Evolutionary conservation across 495 filamentous ascomycete genomes (phyloP).

Genomic region (Penicillium egyptiacum): DNA sequence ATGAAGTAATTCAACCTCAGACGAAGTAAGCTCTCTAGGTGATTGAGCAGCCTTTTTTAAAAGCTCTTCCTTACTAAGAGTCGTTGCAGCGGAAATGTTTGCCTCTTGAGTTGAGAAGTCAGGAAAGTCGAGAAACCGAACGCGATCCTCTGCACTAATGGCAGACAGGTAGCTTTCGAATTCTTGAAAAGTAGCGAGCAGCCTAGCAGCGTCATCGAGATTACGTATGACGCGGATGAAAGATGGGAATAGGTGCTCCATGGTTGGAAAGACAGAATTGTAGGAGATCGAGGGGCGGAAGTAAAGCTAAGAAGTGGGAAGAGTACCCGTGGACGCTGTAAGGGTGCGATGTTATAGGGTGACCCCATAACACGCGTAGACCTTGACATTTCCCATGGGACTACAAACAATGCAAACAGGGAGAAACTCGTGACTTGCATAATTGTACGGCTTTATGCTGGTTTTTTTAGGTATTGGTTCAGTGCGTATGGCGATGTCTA

Average conservation of each 20-base stretch:
- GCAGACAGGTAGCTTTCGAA: slow-evolving; percentile 5
- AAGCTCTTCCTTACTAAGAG: slow-evolving; percentile 2
- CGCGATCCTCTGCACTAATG: slow-evolving; percentile 4
- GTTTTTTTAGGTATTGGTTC: too few relatives aligned
- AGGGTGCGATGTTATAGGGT: too few relatives aligned
- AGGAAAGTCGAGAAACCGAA: slow-evolving; percentile 8
- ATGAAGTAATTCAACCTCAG: neutral
- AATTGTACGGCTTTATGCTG: too few relatives aligned
- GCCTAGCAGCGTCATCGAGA: neutral
- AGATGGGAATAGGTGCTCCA: neutral
- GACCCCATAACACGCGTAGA: too few relatives aligned
- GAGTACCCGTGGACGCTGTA: too few relatives aligned
- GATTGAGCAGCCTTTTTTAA: slow-evolving; percentile 6
- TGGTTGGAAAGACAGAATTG: neutral
- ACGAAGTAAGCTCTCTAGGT: slow-evolving; percentile 4
- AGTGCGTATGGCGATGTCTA: too few relatives aligned
- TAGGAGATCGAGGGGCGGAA: neutral
- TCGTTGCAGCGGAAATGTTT: slow-evolving; percentile 7
- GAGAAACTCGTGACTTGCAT: too few relatives aligned
- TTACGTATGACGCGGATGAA: neutral
- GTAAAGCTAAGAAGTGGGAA: neutral
- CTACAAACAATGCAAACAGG: too few relatives aligned
- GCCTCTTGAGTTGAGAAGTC: slow-evolving; percentile 1
- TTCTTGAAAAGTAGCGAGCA: slow-evolving; percentile 8
- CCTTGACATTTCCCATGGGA: too few relatives aligned